Conservation (phyloP, 1,284 basidiomycete species). For the Athelia psychrophila region DNA sequence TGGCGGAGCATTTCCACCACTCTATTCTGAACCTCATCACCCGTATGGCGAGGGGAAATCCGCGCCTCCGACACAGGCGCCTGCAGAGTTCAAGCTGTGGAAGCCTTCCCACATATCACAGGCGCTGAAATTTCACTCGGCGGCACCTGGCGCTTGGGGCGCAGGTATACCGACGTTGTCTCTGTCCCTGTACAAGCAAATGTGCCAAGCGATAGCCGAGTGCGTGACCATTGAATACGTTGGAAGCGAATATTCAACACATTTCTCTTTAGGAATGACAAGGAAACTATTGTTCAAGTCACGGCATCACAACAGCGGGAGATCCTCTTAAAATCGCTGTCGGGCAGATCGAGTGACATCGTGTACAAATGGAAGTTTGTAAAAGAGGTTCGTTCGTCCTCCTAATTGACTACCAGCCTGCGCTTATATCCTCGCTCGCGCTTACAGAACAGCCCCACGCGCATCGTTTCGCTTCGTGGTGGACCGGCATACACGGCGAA, state of each 20-base stretch:
- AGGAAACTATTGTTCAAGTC: neutral
- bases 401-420: neutral
- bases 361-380: neutral
- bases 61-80: neutral
- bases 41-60: neutral
- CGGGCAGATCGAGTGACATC: neutral
- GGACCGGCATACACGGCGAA: neutral
- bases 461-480: neutral
- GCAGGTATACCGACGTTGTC: neutral
- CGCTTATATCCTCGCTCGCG: neutral
- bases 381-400: neutral
- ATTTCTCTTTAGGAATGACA: neutral
- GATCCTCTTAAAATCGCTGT: neutral
- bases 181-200: neutral
- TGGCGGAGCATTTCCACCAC: neutral
- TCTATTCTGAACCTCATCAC: neutral
- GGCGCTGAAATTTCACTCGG: neutral
- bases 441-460: neutral
- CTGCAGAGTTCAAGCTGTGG: neutral
- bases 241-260: neutral
- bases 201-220: neutral
- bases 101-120: neutral
- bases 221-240: neutral
- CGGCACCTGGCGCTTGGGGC: neutral
- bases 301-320: neutral